These are phyloP conservation scores for Pythium oligandrum DNA, from an alignment of 352 stramenopile species.

Conservation along the genomic window DNA sequence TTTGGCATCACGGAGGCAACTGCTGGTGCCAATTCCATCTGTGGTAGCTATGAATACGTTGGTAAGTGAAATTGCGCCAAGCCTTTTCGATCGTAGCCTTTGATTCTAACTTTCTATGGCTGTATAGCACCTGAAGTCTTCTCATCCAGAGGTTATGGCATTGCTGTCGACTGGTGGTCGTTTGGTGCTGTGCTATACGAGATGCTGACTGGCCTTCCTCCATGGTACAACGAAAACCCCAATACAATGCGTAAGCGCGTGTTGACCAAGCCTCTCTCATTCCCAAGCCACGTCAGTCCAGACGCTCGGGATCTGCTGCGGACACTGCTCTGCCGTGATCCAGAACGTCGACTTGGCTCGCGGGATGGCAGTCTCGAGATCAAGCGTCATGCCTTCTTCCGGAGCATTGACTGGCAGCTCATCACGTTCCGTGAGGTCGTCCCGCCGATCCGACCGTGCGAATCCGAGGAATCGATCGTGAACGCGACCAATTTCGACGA, in stretches of 20 bases:
- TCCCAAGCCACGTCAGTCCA: slow-evolving; percentile 45
- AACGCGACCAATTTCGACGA: slow-evolving; percentile 82
- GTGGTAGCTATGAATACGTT: slow-evolving; percentile 79
- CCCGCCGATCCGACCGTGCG: slow-evolving; percentile 66
- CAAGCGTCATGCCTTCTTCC: slow-evolving; percentile 62
- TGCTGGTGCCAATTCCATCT: slow-evolving; percentile 52
- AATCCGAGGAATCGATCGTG: slow-evolving; percentile 33
- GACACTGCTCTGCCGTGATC: slow-evolving; percentile 41
- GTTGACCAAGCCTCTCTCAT: slow-evolving; percentile 41
- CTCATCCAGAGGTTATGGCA: slow-evolving; percentile 57
- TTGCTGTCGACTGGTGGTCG: slow-evolving; percentile 77
- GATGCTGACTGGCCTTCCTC: slow-evolving; percentile 68
- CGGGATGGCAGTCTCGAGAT: slow-evolving; percentile 44
- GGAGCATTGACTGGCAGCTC: slow-evolving; percentile 58
- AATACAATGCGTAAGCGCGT: slow-evolving; percentile 45
- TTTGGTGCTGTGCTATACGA: slow-evolving; percentile 75
- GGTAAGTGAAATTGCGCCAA: slow-evolving; percentile 37
- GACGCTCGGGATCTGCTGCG: slow-evolving; percentile 47
- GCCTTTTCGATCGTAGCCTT: neutral
- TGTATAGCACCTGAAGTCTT: slow-evolving; percentile 64
- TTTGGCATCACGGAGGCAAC: slow-evolving; percentile 73
- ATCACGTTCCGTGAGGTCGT: slow-evolving; percentile 49
- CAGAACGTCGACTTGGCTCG: slow-evolving; percentile 47
- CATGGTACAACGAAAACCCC: slow-evolving; percentile 71
- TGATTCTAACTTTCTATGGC: slow-evolving; percentile 2